These are phyloP conservation scores for Bimuria novae-zelandiae DNA, from an alignment of 2,329 filamentous ascomycete species.

Conservation along the genomic window DNA sequence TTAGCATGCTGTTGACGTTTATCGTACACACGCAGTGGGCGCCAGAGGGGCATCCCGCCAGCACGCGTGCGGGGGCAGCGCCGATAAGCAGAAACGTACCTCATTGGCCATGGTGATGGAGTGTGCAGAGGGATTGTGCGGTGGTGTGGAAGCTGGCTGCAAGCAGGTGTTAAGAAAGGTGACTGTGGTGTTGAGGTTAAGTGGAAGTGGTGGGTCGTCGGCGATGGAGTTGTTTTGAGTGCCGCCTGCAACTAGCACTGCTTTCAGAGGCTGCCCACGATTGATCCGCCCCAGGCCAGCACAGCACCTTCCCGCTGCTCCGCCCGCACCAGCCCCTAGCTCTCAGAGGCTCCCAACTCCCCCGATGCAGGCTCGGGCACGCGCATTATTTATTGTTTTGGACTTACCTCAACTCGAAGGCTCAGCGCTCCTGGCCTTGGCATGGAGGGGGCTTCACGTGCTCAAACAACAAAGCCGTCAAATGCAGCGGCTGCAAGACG, in stretches of 20 bases:
- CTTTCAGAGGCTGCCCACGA: conserved; percentile 12
- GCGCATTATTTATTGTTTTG: background rate
- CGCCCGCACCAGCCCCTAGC: conserved; percentile 6
- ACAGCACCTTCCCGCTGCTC: conserved; percentile 10
- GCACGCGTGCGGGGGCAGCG: conserved; percentile 38
- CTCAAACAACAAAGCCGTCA: background rate
- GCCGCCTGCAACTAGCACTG: conserved; percentile 13
- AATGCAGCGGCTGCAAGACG: too few relatives aligned
- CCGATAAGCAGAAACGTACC: conserved; percentile 56
- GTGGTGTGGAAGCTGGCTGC: conserved; percentile 10
- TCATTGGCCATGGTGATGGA: conserved; percentile 64
- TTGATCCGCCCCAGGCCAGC: conserved; percentile 15
- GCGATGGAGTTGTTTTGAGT: conserved; percentile 35
- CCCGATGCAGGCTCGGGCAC: background rate
- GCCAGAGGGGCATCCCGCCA: conserved; percentile 49
- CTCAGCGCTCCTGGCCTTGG: conserved; percentile 15
- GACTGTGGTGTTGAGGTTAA: conserved; percentile 17
- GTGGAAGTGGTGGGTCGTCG: conserved; percentile 27
- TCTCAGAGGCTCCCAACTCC: too few relatives aligned
- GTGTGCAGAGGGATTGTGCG: conserved; percentile 23
- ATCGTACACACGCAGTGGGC: conserved; percentile 35
- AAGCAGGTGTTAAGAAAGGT: conserved; percentile 18
- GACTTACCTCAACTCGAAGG: background rate
- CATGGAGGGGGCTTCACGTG: conserved; percentile 12
- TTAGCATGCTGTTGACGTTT: conserved; percentile 44